Base-by-base conservation (phyloP, 768 basidiomycete genomes). In the Neoboletus brunneissimus region DNA sequence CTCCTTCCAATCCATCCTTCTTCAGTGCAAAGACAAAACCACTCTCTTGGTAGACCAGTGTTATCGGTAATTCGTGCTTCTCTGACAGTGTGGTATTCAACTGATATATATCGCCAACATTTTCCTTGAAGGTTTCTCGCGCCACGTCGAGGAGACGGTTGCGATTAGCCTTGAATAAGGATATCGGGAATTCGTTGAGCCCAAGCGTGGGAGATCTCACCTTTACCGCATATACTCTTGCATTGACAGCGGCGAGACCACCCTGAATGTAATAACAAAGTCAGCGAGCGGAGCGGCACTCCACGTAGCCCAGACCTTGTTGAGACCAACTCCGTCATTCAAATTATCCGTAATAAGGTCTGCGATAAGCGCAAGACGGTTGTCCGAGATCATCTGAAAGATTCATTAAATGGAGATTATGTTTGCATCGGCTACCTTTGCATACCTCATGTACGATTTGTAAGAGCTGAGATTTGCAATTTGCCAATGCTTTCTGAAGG, bases 101-200 rank as follows among this genome's bases (percentile, higher is more conserved):
- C 51, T 86, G 79, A 59, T 86, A 85, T 51, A 97, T 92, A 65
- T 99, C 96, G 16, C 84, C 81, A 43, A 96, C 80, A 61, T 96
- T 96, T 70, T 99, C 95, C 63, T 88, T 91, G 76, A 88, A 98
- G 0, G 95, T 95, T 69, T 93, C 93, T 3, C 97, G 82, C 2
- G 96, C 97, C 8, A 98, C 93, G 60, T 98, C 96, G 31, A 99
- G 85, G 11, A 96, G 77, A 29, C 84, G 83, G 61, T 93, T 91
- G 64, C 80, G 81, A 57, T 90, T 89, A 3, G 91, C 89, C 82
- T 88, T 45, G 8, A 48, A 43, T 37, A 38, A 29, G 32, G 32
- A 42, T 25, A 34, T 34, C 12, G 31, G 18, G 3, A 32, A 40
- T 58, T 47, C 34, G 20, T 48, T 27, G 11, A 40, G 1, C 15